A percentile compares a stretch with the other conserved stretches of the same genome.
Evolutionary conservation across 75 land plant species (phyloP).

Genomic region (Adiantum capillusveneris): DNA sequence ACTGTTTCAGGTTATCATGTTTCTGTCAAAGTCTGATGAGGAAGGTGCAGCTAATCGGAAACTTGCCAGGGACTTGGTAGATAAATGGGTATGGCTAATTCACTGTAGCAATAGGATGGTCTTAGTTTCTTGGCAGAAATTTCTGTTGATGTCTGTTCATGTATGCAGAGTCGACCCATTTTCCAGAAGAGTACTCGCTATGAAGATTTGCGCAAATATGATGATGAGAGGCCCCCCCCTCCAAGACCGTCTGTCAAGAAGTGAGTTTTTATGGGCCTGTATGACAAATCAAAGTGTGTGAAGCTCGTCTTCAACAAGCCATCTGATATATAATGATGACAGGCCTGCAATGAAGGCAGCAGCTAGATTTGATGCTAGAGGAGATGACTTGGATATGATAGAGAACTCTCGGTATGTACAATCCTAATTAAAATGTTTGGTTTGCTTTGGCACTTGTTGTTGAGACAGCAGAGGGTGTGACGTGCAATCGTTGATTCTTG

Average conservation of each 20-base stretch:
- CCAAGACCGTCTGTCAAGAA: conserved; percentile 57
- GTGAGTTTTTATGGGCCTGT: conserved; percentile 27
- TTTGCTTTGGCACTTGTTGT: too few relatives aligned
- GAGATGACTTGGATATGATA: conserved; percentile 74
- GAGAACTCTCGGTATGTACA: conserved; percentile 54
- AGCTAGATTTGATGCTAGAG: conserved; percentile 46
- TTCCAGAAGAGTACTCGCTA: conserved; percentile 96
- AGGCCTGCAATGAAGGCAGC: conserved; percentile 40
- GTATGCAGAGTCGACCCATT: conserved; percentile 88
- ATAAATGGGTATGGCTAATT: conserved; percentile 84
- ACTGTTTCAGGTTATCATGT: conserved; percentile 80
- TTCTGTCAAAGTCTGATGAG: conserved; percentile 85
- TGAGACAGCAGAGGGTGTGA: too few relatives aligned
- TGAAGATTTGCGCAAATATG: conserved; percentile 72
- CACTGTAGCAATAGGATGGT: too few relatives aligned
- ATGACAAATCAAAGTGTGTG: too few relatives aligned
- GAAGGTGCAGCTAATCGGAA: conserved; percentile 86
- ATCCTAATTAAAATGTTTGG: too few relatives aligned
- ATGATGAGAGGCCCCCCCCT: conserved; percentile 69
- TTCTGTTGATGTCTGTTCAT: neutral
- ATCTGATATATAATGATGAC: too few relatives aligned
- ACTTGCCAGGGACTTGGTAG: conserved; percentile 90
- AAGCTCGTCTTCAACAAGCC: too few relatives aligned
- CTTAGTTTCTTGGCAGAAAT: too few relatives aligned
- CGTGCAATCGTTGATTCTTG: too few relatives aligned